Evolutionary conservation across 1,139 yeast species (phyloP), one percentile per base, ranked within the genome.

Genomic region (Trichomonascaceae sp.): DNA sequence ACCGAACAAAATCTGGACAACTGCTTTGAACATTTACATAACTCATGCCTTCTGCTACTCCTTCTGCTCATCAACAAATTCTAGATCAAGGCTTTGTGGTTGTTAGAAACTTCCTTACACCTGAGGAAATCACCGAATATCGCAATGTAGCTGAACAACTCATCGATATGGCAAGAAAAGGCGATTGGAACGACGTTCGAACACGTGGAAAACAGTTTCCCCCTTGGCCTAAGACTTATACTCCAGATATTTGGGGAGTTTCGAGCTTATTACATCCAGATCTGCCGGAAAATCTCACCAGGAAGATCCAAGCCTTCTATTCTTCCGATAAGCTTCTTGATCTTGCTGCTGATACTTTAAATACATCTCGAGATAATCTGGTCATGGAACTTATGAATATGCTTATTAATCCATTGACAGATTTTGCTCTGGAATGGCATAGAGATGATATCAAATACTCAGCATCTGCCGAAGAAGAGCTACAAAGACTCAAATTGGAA

Each of bases 171-270:
- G 81, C 82, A 18, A 70, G 84, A 48, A 73, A 68, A 6, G 84
- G 83, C 1, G 69, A 76, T 10, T 80, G 83, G 83, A 71, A 77
- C 15, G 71, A 74, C 48, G 82, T 79, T 13, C 71, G 84, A 61
- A 78, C 82, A 3, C 66, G 78, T 51, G 82, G 82, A 5, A 80
- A 80, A 59, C 83, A 79, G 62, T 80, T 80, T 61, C 83, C 84
- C 3, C 83, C 84, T 20, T 80, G 84, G 83, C 83, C 83, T 13
- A 69, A 71, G 58, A 77, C 78, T 59, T 78, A 75, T 60, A 74
- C 75, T 56, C 82, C 83, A 2, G 83, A 80, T 58, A 79, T 80
- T 57, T 80, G 84, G 84, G 84, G 84, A 1, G 70, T 80, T 15
- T 68, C 78, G 12, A 81, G 81, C 1, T 69, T 80, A 52, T 69